A percentile compares a stretch with the other conserved stretches of the same genome.
phyloP scores from a whole-genome alignment of 441 rosid genomes.

The Gossypium aridum region DNA sequence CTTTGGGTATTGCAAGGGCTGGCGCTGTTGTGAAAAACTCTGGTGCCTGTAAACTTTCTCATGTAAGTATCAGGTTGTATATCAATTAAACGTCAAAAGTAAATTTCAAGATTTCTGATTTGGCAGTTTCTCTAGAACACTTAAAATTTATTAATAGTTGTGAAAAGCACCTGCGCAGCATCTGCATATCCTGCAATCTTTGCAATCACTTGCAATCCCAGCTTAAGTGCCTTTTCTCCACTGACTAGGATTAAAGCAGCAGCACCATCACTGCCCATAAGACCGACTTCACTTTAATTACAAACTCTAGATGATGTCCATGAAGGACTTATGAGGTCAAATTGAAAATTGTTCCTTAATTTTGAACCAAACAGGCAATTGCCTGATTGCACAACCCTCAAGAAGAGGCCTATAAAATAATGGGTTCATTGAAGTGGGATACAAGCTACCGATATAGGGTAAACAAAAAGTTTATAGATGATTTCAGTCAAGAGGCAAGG shows the following conservation, averaged over 20 bases:
- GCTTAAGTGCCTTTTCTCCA: conserved; percentile 69
- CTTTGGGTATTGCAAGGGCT: conserved; percentile 84
- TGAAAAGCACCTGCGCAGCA: conserved; percentile 77
- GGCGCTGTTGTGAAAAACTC: conserved; percentile 90
- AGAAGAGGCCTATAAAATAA: background rate
- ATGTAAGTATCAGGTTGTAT: conserved; percentile 14
- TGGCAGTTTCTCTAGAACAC: background rate
- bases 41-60: conserved; percentile 53
- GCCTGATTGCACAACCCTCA: background rate
- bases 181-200: conserved; percentile 83
- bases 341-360: background rate
- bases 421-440: background rate
- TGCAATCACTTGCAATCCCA: conserved; percentile 75
- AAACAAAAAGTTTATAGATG: background rate
- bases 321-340: background rate
- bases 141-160: background rate
- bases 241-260: conserved; percentile 90
- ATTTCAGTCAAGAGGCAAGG: background rate
- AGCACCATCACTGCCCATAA: conserved; percentile 77
- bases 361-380: background rate
- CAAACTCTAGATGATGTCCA: conserved; percentile 7
- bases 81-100: conserved; percentile 3
- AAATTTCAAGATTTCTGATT: background rate
- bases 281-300: conserved; percentile 16
- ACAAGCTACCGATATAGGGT: background rate